Percentiles rank a stretch among this genome's conserved stretches.
These are phyloP conservation scores for Eucalyptus sideroxylon DNA, from an alignment of 345 rosid genomes.

Conservation along the genomic window DNA sequence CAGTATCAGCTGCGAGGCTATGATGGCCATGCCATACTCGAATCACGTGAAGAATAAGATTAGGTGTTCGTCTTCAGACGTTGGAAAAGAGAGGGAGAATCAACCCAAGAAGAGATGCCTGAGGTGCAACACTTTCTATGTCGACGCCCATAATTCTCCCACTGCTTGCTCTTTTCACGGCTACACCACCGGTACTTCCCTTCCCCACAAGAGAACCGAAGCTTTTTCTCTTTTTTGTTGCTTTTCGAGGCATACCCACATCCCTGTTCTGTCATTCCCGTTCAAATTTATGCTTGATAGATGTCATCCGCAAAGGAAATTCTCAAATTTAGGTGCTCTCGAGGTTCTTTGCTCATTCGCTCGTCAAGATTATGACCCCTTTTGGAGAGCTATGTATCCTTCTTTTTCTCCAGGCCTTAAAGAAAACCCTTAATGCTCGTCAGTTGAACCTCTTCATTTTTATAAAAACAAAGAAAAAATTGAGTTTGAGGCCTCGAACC, in stretches of 20 bases:
- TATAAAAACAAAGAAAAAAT: not conserved
- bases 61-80: not conserved
- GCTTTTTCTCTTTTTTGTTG: not conserved
- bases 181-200: conserved; percentile 29
- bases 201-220: not conserved
- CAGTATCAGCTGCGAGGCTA: not conserved
- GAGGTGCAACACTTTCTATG: conserved; percentile 35
- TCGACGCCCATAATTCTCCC: conserved; percentile 32
- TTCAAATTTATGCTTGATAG: not conserved
- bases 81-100: not conserved
- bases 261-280: not conserved
- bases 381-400: not conserved
- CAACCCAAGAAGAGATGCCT: conserved; percentile 31
- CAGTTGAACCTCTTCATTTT: not conserved
- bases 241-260: not conserved
- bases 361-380: not conserved
- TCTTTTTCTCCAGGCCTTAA: not conserved
- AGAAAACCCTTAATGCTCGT: not conserved
- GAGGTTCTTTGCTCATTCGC: not conserved
- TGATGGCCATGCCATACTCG: not conserved
- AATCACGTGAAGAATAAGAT: not conserved
- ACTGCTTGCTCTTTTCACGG: conserved; percentile 51
- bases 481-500: not conserved
- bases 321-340: not conserved
- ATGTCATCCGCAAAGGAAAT: not conserved